A percentile compares a stretch with the other conserved stretches of the same genome.
These are phyloP conservation scores for Cladophialophora exuberans DNA, from an alignment of 2,329 filamentous ascomycete species.

Conservation along the genomic window DNA sequence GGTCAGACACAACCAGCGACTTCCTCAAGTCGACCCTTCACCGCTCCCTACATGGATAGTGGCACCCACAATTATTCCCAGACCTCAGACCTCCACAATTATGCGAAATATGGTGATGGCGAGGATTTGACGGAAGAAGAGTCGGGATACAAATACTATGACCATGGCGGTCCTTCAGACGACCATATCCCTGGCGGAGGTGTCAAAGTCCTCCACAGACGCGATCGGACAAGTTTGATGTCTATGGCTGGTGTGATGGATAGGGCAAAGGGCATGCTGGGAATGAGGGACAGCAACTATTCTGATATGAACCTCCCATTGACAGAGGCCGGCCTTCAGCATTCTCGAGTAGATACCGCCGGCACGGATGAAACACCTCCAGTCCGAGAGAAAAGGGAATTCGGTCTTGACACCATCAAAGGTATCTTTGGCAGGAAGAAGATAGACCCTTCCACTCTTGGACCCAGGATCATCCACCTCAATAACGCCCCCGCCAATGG, in stretches of 20 bases:
- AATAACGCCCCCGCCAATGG: conserved; percentile 95
- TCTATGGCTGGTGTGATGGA: conserved; percentile 84
- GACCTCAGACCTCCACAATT: conserved; percentile 81
- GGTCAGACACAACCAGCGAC: conserved; percentile 34
- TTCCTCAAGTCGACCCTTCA: conserved; percentile 42
- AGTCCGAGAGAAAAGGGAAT: conserved; percentile 59
- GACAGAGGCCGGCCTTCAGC: conserved; percentile 71
- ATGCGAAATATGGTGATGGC: conserved; percentile 86
- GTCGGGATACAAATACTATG: conserved; percentile 72
- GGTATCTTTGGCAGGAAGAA: conserved; percentile 87
- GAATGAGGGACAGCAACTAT: conserved; percentile 78
- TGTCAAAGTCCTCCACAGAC: conserved; percentile 34
- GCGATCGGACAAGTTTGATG: conserved; percentile 86
- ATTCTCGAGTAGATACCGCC: conserved; percentile 50
- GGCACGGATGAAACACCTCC: conserved; percentile 45
- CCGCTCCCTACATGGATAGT: conserved; percentile 35
- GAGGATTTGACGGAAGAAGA: conserved; percentile 82
- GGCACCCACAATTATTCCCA: conserved; percentile 65
- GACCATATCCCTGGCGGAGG: conserved; percentile 56
- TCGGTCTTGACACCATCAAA: conserved; percentile 78
- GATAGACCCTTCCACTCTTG: conserved; percentile 85
- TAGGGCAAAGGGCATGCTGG: conserved; percentile 84
- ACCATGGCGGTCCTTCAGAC: conserved; percentile 64
- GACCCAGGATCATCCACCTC: conserved; percentile 88
- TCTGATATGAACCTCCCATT: conserved; percentile 98